Conservation (phyloP, 1,284 basidiomycete genomes). For the Trichosporon sp. region DNA sequence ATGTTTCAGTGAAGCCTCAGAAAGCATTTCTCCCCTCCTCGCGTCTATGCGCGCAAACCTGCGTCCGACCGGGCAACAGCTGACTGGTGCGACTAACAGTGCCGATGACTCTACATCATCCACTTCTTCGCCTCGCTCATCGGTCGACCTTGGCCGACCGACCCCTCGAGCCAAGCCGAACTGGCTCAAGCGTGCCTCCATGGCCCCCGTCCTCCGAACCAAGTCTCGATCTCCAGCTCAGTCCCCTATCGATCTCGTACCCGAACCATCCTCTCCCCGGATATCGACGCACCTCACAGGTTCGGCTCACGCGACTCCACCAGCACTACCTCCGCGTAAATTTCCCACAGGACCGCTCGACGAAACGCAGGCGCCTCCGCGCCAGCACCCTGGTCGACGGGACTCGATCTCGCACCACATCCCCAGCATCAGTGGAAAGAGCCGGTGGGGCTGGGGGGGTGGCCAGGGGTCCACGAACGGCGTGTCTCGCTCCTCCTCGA, state of each 20-base stretch:
- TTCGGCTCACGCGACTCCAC: slow-evolving; percentile 33
- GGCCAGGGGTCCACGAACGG: slow-evolving; percentile 22
- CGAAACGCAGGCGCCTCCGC: slow-evolving; percentile 28
- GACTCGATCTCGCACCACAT: slow-evolving; percentile 43
- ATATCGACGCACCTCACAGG: slow-evolving; percentile 9
- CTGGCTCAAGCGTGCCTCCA: slow-evolving; percentile 49
- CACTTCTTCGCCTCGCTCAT: slow-evolving; percentile 35
- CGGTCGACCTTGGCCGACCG: slow-evolving; percentile 37
- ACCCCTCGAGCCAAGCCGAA: slow-evolving; percentile 43
- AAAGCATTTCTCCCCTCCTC: slow-evolving; percentile 36
- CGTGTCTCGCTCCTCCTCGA: slow-evolving; percentile 45
- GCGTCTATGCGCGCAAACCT: slow-evolving; percentile 40
- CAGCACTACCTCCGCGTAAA: slow-evolving; percentile 44
- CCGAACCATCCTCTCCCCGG: slow-evolving; percentile 36
- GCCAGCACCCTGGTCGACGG: slow-evolving; percentile 37
- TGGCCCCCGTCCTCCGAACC: slow-evolving; percentile 39
- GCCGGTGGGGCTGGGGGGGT: slow-evolving; percentile 35
- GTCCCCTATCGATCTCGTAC: slow-evolving; percentile 32
- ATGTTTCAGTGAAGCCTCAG: slow-evolving; percentile 24
- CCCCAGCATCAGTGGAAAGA: slow-evolving; percentile 43
- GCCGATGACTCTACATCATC: slow-evolving; percentile 29
- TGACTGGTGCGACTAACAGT: slow-evolving; percentile 34
- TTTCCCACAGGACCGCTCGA: slow-evolving; percentile 35
- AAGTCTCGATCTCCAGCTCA: slow-evolving; percentile 46
- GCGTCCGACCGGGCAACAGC: slow-evolving; percentile 36